Conservation (phyloP, 352 stramenopile species). For the Pythium grandisporangium region DNA sequence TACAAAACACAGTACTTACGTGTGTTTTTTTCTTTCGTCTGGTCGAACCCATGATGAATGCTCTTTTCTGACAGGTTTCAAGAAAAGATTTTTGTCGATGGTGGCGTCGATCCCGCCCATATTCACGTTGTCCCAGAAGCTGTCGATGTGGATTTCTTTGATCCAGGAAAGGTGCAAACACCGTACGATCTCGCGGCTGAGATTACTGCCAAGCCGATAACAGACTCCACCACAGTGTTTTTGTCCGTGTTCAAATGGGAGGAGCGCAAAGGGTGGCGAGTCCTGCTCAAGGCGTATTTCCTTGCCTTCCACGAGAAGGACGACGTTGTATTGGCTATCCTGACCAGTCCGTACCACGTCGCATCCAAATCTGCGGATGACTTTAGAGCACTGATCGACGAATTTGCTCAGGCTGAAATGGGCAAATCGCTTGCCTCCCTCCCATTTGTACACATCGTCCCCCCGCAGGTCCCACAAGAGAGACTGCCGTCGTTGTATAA, state of each 20-base stretch:
- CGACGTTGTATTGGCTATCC: constrained; percentile 70
- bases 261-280: constrained; percentile 84
- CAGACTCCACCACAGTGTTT: constrained; percentile 61
- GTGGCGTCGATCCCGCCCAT: constrained; percentile 34
- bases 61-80: constrained; percentile 37
- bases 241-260: constrained; percentile 94
- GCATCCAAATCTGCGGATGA: constrained; percentile 27
- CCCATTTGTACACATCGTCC: constrained; percentile 49
- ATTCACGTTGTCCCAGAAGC: constrained; percentile 80
- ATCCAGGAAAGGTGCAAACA: constrained; percentile 32
- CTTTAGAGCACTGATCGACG: constrained; percentile 42
- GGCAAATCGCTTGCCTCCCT: constrained; percentile 36
- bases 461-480: constrained; percentile 46
- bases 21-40: too few species aligned
- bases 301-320: constrained; percentile 46
- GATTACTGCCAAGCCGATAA: constrained; percentile 15
- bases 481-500: constrained; percentile 63
- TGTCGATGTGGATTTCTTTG: constrained; percentile 87
- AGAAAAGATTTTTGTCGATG: constrained; percentile 56
- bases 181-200: constrained; percentile 41
- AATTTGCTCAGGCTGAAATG: constrained; percentile 36
- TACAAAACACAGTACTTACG: too few species aligned
- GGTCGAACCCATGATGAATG: too few species aligned
- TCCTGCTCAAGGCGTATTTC: constrained; percentile 84
- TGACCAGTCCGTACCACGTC: constrained; percentile 86